A percentile compares a stretch with the other conserved stretches of the same genome.
Conservation (phyloP, 768 basidiomycete genomes). For the Crucibulum laeve region DNA sequence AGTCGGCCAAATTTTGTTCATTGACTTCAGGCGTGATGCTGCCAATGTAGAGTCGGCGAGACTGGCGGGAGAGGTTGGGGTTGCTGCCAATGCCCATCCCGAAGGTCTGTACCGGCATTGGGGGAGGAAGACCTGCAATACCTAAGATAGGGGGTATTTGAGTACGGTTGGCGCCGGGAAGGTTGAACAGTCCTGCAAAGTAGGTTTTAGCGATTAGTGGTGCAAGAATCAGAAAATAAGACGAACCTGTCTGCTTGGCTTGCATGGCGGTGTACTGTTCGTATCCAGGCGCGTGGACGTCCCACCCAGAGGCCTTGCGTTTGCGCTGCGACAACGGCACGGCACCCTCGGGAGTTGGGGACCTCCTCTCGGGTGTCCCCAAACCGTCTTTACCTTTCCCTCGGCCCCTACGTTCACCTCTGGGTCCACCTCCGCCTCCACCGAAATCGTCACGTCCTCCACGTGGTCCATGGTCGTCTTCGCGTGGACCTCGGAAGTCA, state of each 20-base stretch:
- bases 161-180: constrained; percentile 91
- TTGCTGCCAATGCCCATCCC: constrained; percentile 85
- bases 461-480: constrained; percentile 36
- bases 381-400: constrained; percentile 50
- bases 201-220: constrained; percentile 7
- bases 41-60: constrained; percentile 93
- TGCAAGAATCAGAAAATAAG: constrained; percentile 1
- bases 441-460: constrained; percentile 31
- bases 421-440: constrained; percentile 25
- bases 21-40: constrained; percentile 94
- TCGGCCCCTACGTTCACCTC: constrained; percentile 36
- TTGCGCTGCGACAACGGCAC: constrained; percentile 81
- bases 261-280: constrained; percentile 94
- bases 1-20: constrained; percentile 86
- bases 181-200: constrained; percentile 81
- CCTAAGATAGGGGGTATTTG: constrained; percentile 81
- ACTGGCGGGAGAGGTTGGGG: constrained; percentile 89
- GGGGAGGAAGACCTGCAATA: constrained; percentile 77
- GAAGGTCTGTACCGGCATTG: constrained; percentile 79
- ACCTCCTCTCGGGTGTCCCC: constrained; percentile 75
- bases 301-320: constrained; percentile 92
- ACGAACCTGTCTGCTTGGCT: constrained; percentile 94
- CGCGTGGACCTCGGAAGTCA: constrained; percentile 36
- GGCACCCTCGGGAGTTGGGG: constrained; percentile 86
- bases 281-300: constrained; percentile 92